A percentile compares a stretch with the other conserved stretches of the same genome.
phyloP scores from a whole-genome alignment of 2,329 filamentous ascomycete species.

The Fusarium newnesense region DNA sequence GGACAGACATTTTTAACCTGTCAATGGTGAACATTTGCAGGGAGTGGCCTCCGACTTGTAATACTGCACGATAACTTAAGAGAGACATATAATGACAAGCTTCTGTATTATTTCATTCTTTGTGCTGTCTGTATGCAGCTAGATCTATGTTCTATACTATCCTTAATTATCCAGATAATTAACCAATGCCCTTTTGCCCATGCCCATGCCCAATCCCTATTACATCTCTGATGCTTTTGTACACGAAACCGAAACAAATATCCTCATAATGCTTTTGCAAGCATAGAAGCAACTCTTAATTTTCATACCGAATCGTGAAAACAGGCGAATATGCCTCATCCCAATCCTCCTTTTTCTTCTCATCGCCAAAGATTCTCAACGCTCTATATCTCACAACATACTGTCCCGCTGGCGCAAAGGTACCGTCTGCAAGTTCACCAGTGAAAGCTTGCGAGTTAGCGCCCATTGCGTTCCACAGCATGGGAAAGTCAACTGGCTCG shows the following conservation, averaged over 20 bases:
- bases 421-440: constrained; percentile 58
- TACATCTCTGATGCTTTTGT: constrained; percentile 7
- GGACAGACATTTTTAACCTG: too few species aligned
- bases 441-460: constrained; percentile 51
- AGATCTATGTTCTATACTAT: not conserved
- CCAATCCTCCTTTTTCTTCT: constrained; percentile 56
- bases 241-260: constrained; percentile 1
- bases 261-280: not conserved
- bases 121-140: not conserved
- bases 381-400: constrained; percentile 63
- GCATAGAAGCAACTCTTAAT: not conserved
- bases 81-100: too few species aligned
- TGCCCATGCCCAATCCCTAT: not conserved
- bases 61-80: too few species aligned
- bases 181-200: not conserved
- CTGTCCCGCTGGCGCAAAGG: constrained; percentile 58
- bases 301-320: constrained; percentile 58
- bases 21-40: too few species aligned
- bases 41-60: too few species aligned
- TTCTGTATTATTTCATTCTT: not conserved
- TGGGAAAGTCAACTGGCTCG: constrained; percentile 55
- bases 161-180: not conserved
- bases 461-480: constrained; percentile 46
- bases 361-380: constrained; percentile 62
- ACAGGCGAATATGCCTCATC: constrained; percentile 54